A percentile compares a stretch with the other conserved stretches of the same genome.
phyloP scores from a whole-genome alignment of 208 protist genomes.

The Herpetomonas samuelpessoai region DNA sequence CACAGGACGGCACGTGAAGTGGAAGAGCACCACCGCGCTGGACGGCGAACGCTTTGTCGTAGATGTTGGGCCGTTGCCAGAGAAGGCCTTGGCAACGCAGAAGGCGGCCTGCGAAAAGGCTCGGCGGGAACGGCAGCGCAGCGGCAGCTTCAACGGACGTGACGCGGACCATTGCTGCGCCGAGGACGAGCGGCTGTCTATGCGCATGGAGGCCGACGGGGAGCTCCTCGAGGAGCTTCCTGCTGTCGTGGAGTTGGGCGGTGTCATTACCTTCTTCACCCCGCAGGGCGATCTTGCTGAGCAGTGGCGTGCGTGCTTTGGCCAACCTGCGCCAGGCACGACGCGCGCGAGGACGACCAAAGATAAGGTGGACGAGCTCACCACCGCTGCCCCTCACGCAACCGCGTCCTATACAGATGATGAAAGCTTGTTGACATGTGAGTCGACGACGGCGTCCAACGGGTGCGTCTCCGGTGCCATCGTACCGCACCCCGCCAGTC shows the following conservation, averaged over 20 bases:
- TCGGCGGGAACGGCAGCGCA: neutral
- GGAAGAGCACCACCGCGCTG: conserved; percentile 61
- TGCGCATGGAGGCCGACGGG: conserved; percentile 70
- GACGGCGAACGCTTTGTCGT: conserved; percentile 68
- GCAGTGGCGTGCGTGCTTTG: conserved; percentile 13
- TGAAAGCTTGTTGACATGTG: too few relatives aligned
- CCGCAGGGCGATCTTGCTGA: conserved; percentile 5
- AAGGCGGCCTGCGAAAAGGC: neutral
- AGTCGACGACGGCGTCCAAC: too few relatives aligned
- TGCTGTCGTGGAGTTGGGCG: conserved; percentile 64
- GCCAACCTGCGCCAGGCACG: conserved; percentile 29
- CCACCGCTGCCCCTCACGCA: too few relatives aligned
- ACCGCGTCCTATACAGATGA: too few relatives aligned
- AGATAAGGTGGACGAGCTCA: too few relatives aligned
- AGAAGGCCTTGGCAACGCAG: neutral
- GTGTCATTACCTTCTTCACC: conserved; percentile 47
- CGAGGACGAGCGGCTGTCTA: neutral
- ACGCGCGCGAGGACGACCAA: conserved; percentile 7
- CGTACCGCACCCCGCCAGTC: too few relatives aligned
- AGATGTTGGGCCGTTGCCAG: conserved; percentile 21
- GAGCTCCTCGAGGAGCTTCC: conserved; percentile 65
- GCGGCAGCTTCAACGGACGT: neutral
- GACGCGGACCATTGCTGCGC: neutral
- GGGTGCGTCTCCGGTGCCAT: too few relatives aligned
- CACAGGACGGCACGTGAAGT: conserved; percentile 60